These are phyloP conservation scores for Kluyveromyces starmeri DNA, from an alignment of 805 yeast species.

Conservation along the genomic window DNA sequence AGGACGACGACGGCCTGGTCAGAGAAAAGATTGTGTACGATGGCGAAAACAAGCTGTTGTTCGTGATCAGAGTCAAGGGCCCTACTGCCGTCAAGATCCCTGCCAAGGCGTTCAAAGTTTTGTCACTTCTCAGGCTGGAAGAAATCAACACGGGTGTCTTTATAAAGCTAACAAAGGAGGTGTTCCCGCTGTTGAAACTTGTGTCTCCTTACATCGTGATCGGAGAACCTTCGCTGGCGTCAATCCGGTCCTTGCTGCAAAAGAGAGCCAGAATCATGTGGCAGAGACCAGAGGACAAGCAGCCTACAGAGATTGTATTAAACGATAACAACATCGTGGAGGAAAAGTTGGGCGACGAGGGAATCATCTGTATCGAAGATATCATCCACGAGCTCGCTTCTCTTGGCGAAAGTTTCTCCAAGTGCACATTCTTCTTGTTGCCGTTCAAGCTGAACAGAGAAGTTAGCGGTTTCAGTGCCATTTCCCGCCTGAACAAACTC, in stretches of 20 bases:
- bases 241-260: slow-evolving; percentile 65
- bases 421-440: slow-evolving; percentile 49
- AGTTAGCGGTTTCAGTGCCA: slow-evolving; percentile 66
- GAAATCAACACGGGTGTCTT: slow-evolving; percentile 63
- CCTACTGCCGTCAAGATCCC: slow-evolving; percentile 61
- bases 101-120: slow-evolving; percentile 48
- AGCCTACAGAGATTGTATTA: slow-evolving; percentile 38
- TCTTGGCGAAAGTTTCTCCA: slow-evolving; percentile 56
- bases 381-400: slow-evolving; percentile 60
- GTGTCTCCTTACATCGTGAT: slow-evolving; percentile 65
- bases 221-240: slow-evolving; percentile 65
- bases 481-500: slow-evolving; percentile 57
- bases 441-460: slow-evolving; percentile 67
- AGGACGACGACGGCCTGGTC: slow-evolving; percentile 20
- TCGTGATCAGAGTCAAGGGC: slow-evolving; percentile 60
- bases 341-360: slow-evolving; percentile 58
- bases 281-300: slow-evolving; percentile 27
- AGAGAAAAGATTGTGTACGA: slow-evolving; percentile 30
- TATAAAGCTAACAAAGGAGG: slow-evolving; percentile 50
- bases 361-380: slow-evolving; percentile 75
- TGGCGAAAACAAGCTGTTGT: slow-evolving; percentile 43
- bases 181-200: slow-evolving; percentile 55
- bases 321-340: slow-evolving; percentile 72
- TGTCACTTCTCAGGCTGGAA: slow-evolving; percentile 51
- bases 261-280: slow-evolving; percentile 58